phyloP scores from a whole-genome alignment of 495 filamentous ascomycete species.

The Aspergillus sclerotiicarbonarius region DNA sequence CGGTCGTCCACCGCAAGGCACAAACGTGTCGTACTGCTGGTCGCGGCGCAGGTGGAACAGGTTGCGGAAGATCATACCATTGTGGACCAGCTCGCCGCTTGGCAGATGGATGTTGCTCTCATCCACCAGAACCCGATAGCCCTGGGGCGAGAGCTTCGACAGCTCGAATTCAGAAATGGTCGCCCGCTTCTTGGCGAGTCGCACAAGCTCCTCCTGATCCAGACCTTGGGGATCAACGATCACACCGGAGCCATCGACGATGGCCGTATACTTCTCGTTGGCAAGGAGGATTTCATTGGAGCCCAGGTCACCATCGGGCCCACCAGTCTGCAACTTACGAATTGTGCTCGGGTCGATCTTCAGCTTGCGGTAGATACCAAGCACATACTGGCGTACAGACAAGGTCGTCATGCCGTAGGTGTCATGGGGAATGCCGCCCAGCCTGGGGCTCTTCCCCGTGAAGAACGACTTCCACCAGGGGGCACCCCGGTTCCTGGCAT shows the following conservation, averaged over 20 bases:
- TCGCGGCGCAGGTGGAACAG: conserved; percentile 85
- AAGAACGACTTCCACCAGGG: conserved; percentile 99
- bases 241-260: conserved; percentile 94
- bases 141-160: conserved; percentile 79
- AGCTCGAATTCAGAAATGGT: conserved; percentile 90
- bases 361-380: conserved; percentile 95
- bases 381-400: conserved; percentile 91
- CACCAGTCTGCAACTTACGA: conserved; percentile 94
- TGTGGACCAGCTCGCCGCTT: conserved; percentile 78
- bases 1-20: conserved; percentile 93
- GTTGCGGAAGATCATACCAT: conserved; percentile 95
- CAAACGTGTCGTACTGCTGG: conserved; percentile 80
- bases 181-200: conserved; percentile 78
- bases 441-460: conserved; percentile 93
- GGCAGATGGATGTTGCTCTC: conserved; percentile 84
- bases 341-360: conserved; percentile 79
- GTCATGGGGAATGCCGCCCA: conserved; percentile 96
- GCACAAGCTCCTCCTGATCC: conserved; percentile 75
- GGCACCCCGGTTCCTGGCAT: conserved; percentile 82
- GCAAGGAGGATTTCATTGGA: conserved; percentile 96
- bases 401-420: conserved; percentile 96
- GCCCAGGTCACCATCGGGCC: conserved; percentile 93
- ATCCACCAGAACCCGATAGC: conserved; percentile 91
- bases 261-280: conserved; percentile 88
- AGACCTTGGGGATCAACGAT: conserved; percentile 90